These are phyloP conservation scores for Macrophomina pseudophaseolina DNA, from an alignment of 2,329 filamentous ascomycete genomes.

Conservation along the genomic window DNA sequence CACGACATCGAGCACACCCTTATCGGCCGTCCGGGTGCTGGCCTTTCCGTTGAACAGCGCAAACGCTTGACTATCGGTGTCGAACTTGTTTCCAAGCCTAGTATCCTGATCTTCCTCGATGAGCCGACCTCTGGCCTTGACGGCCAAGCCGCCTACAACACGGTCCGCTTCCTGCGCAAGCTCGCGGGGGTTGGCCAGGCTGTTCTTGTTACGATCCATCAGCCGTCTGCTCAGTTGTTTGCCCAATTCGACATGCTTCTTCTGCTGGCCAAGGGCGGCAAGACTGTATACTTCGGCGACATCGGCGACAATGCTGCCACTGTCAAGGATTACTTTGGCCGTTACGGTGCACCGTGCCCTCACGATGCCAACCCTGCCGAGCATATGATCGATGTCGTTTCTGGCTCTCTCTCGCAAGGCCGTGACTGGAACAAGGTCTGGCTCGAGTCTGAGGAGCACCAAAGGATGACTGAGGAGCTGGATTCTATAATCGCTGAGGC, in stretches of 20 bases:
- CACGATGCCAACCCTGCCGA: constrained; percentile 61
- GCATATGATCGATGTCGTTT: constrained; percentile 77
- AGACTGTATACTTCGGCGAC: constrained; percentile 82
- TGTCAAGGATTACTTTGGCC: constrained; percentile 60
- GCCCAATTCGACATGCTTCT: constrained; percentile 82
- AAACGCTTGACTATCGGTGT: constrained; percentile 67
- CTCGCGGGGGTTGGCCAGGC: constrained; percentile 68
- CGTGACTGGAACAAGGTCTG: constrained; percentile 46
- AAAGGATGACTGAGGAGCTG: constrained; percentile 42
- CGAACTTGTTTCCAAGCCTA: constrained; percentile 65
- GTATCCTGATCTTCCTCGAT: constrained; percentile 75
- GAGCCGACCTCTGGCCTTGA: constrained; percentile 76
- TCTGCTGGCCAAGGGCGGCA: constrained; percentile 74
- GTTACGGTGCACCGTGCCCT: constrained; percentile 60
- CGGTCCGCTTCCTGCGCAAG: too few species aligned
- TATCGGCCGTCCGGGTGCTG: constrained; percentile 59
- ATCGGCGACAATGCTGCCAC: constrained; percentile 72
- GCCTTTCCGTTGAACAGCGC: constrained; percentile 65
- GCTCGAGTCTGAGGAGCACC: constrained; percentile 41
- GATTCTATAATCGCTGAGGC: constrained; percentile 45
- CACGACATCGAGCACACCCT: constrained; percentile 64
- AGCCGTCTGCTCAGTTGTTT: constrained; percentile 81
- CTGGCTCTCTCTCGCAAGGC: constrained; percentile 28
- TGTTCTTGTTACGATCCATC: constrained; percentile 84
- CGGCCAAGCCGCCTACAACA: constrained; percentile 64